These are phyloP conservation scores for Cyclostephanos tholiformis DNA, from an alignment of 108 stramenopile genomes.

Conservation along the genomic window DNA sequence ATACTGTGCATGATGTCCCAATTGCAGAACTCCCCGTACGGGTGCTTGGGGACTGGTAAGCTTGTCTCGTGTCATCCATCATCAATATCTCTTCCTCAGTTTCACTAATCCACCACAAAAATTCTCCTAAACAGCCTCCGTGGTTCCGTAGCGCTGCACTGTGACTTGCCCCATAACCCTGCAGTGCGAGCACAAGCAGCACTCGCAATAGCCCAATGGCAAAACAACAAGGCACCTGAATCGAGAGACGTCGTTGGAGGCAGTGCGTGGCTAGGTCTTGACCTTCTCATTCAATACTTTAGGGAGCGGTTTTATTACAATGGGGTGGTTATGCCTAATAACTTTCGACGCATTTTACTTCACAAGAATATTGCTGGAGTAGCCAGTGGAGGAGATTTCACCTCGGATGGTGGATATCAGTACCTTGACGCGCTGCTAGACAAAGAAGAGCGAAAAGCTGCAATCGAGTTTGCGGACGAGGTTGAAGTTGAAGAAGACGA, in stretches of 20 bases:
- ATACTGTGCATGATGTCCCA: conserved; percentile 72
- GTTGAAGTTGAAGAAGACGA: conserved; percentile 89
- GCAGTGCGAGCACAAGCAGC: conserved; percentile 81
- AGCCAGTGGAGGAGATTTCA: conserved; percentile 44
- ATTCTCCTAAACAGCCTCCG: conserved; percentile 32
- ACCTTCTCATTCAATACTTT: conserved; percentile 83
- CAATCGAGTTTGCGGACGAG: conserved; percentile 76
- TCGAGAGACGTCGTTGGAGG: conserved; percentile 64
- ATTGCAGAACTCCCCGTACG: conserved; percentile 83
- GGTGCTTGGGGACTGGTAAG: conserved; percentile 75
- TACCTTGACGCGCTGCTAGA: conserved; percentile 75
- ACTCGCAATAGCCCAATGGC: conserved; percentile 87
- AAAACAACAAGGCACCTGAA: conserved; percentile 85
- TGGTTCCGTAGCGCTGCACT: conserved; percentile 81
- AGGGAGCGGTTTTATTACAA: conserved; percentile 77
- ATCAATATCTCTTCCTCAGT: too few relatives aligned
- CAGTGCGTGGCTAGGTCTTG: conserved; percentile 77
- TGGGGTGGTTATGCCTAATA: conserved; percentile 68
- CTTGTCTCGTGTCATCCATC: too few relatives aligned
- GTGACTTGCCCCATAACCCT: conserved; percentile 83
- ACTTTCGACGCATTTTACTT: conserved; percentile 72
- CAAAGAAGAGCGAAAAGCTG: conserved; percentile 59
- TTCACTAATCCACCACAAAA: too few relatives aligned
- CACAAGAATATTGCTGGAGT: conserved; percentile 73
- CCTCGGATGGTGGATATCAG: conserved; percentile 63